These are phyloP conservation scores for Didymella keratinophila DNA, from an alignment of 2,329 filamentous ascomycete genomes.

Conservation along the genomic window DNA sequence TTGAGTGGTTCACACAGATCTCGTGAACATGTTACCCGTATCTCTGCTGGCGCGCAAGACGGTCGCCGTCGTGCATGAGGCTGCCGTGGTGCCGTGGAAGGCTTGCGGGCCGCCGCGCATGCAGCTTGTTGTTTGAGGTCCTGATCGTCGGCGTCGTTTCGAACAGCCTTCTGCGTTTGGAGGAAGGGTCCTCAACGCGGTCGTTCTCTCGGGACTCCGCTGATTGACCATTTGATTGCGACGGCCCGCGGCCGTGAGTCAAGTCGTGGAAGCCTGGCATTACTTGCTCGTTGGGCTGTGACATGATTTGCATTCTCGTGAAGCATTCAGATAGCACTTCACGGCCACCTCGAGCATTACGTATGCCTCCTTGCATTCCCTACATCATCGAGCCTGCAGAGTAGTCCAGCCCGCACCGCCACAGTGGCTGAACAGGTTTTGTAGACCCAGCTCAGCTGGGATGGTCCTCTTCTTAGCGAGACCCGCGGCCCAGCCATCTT, in stretches of 20 bases:
- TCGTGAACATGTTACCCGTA: constrained; percentile 6
- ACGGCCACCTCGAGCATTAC: not conserved
- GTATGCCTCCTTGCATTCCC: constrained; percentile 1
- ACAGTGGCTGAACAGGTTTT: constrained; percentile 21
- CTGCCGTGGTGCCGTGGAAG: constrained; percentile 7
- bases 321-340: not conserved
- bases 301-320: not conserved
- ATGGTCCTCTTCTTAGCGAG: constrained; percentile 8
- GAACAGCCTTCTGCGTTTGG: constrained; percentile 1
- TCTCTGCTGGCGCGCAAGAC: constrained; percentile 6
- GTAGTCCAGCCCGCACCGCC: constrained; percentile 18
- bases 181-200: not conserved
- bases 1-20: not conserved
- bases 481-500: constrained; percentile 15
- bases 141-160: constrained; percentile 12
- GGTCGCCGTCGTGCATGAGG: constrained; percentile 10
- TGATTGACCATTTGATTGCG: constrained; percentile 9
- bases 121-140: constrained; percentile 14
- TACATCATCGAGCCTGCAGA: constrained; percentile 1
- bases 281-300: not conserved
- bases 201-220: constrained; percentile 5
- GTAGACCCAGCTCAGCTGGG: constrained; percentile 19
- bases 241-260: constrained; percentile 9
- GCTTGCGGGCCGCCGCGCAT: constrained; percentile 20
- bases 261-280: not conserved